A percentile compares a stretch with the other conserved stretches of the same genome.
Conservation (phyloP, 2,329 filamentous ascomycete species). For the Epichloe festucae region DNA sequence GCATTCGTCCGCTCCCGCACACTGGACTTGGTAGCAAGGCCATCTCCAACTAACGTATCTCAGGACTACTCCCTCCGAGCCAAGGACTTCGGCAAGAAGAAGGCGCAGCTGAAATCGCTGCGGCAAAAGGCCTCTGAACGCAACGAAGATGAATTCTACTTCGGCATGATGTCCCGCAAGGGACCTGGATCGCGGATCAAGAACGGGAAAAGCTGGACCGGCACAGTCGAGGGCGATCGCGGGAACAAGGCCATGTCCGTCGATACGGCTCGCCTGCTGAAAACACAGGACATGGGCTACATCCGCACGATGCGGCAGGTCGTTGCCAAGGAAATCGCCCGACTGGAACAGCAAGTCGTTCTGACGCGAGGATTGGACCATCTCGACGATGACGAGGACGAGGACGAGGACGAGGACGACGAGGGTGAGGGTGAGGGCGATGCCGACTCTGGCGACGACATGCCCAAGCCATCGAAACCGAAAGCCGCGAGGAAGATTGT, state of each 20-base stretch:
- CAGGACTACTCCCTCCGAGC: constrained; percentile 55
- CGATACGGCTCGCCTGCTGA: constrained; percentile 48
- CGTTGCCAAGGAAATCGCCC: constrained; percentile 42
- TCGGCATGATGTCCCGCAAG: constrained; percentile 51
- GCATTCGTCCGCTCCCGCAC: not conserved
- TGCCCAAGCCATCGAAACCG: constrained; percentile 15
- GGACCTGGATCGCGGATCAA: constrained; percentile 39
- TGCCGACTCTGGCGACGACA: constrained; percentile 19
- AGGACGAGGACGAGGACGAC: constrained; percentile 17
- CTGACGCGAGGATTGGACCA: constrained; percentile 26
- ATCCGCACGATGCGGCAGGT: constrained; percentile 49
- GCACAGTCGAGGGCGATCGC: constrained; percentile 43
- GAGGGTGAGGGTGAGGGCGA: constrained; percentile 17
- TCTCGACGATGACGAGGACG: constrained; percentile 21
- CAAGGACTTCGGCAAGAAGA: constrained; percentile 53
- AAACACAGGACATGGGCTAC: constrained; percentile 57
- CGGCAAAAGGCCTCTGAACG: constrained; percentile 49
- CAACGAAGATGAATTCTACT: constrained; percentile 64
- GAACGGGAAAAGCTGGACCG: constrained; percentile 38
- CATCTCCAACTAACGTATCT: not conserved
- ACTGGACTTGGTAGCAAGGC: not conserved
- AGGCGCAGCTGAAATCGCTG: constrained; percentile 44
- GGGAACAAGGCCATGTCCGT: constrained; percentile 42
- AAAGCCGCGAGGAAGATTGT: constrained; percentile 35
- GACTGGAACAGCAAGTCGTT: constrained; percentile 40